Percentiles rank a stretch among this genome's conserved stretches.
phyloP scores from a whole-genome alignment of 108 stramenopile species.

The Pseudonitzschia multistriata region DNA sequence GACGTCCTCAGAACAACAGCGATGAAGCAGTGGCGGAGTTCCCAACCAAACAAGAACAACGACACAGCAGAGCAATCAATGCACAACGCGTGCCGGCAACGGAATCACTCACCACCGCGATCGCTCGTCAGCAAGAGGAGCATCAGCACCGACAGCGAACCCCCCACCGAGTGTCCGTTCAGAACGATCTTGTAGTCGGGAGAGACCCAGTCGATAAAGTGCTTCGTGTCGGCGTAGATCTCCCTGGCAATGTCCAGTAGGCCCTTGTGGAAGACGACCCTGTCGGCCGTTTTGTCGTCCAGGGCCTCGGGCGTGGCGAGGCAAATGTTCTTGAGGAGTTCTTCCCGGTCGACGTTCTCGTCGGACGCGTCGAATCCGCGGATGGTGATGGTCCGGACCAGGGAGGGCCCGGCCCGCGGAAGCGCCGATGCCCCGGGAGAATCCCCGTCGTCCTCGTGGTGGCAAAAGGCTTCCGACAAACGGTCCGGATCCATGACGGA shows the following conservation, averaged over 20 bases:
- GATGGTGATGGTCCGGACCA: slow-evolving; percentile 69
- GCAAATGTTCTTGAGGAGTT: slow-evolving; percentile 61
- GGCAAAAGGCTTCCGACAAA: slow-evolving; percentile 7
- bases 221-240: slow-evolving; percentile 54
- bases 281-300: slow-evolving; percentile 24
- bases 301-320: slow-evolving; percentile 48
- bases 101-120: slow-evolving; percentile 37
- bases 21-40: background rate
- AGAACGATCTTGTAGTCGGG: slow-evolving; percentile 67
- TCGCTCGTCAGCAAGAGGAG: slow-evolving; percentile 49
- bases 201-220: slow-evolving; percentile 61
- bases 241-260: slow-evolving; percentile 60
- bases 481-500: slow-evolving; percentile 2
- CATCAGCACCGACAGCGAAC: slow-evolving; percentile 66
- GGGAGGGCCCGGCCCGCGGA: slow-evolving; percentile 1
- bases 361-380: slow-evolving; percentile 90
- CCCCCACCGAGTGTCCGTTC: slow-evolving; percentile 85
- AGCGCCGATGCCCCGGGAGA: background rate
- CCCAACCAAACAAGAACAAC: background rate
- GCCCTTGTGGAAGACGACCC: slow-evolving; percentile 65
- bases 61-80: background rate
- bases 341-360: slow-evolving; percentile 71
- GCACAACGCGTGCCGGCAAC: background rate
- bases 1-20: slow-evolving; percentile 1
- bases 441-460: slow-evolving; percentile 5